A percentile compares a stretch with the other conserved stretches of the same genome.
Evolutionary conservation across 768 basidiomycete genomes (phyloP).

Genomic region (Tricholoma saponaceum): DNA sequence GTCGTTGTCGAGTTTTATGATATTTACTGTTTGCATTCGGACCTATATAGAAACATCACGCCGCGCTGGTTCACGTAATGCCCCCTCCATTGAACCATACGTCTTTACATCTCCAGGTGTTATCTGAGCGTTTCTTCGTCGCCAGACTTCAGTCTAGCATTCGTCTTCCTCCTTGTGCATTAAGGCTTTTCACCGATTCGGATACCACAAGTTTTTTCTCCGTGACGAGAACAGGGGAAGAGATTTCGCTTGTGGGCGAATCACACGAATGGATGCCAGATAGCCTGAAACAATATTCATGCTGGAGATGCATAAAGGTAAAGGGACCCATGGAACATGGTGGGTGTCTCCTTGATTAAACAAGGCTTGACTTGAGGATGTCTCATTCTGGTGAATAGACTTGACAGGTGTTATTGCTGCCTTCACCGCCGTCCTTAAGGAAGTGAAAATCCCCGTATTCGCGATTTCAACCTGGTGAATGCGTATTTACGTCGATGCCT

Average conservation of each 20-base stretch:
- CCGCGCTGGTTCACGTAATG: constrained; percentile 23
- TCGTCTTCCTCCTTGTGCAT: constrained; percentile 29
- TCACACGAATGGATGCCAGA: constrained; percentile 32
- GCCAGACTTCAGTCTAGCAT: constrained; percentile 36
- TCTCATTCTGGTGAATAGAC: constrained; percentile 28
- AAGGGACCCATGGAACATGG: constrained; percentile 66
- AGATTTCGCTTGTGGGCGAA: constrained; percentile 57
- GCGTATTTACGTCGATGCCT: neutral
- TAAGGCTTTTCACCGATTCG: constrained; percentile 25
- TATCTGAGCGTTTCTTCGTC: constrained; percentile 41
- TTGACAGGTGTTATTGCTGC: constrained; percentile 55
- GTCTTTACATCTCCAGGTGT: constrained; percentile 44
- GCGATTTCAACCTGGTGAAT: constrained; percentile 60
- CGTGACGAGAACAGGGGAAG: constrained; percentile 55
- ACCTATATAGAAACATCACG: no score
- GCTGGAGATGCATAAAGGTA: constrained; percentile 60
- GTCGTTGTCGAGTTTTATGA: no score
- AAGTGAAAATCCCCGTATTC: constrained; percentile 51
- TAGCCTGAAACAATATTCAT: constrained; percentile 31
- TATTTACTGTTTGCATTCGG: no score
- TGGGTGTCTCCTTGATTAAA: constrained; percentile 18
- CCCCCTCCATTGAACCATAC: constrained; percentile 43
- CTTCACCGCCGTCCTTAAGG: constrained; percentile 50
- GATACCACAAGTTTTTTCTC: constrained; percentile 36
- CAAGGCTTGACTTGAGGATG: neutral